These are phyloP conservation scores for Hypoxylon sp. DNA, from an alignment of 2,329 filamentous ascomycete genomes.

Conservation along the genomic window DNA sequence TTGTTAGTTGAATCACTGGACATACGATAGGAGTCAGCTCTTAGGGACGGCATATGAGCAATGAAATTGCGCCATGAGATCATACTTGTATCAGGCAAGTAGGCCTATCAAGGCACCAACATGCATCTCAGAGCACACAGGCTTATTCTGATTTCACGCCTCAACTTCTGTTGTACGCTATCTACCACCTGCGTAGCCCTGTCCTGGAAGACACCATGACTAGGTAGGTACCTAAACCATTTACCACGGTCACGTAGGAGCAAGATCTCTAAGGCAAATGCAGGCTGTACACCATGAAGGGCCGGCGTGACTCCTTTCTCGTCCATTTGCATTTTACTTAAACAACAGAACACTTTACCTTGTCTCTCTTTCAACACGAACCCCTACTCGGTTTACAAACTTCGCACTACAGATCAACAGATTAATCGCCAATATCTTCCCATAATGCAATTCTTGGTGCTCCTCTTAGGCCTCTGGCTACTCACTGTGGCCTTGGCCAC, in stretches of 20 bases:
- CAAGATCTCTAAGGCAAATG: not conserved
- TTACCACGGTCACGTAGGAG: not conserved
- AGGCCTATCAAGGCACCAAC: not conserved
- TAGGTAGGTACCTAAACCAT: not conserved
- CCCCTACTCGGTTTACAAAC: not conserved
- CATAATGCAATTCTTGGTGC: constrained; percentile 2
- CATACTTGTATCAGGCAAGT: not conserved
- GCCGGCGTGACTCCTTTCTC: not conserved
- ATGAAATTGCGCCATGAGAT: not conserved
- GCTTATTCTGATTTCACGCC: not conserved
- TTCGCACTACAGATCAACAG: not conserved
- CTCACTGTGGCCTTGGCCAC: not conserved
- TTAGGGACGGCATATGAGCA: not conserved
- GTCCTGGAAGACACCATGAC: not conserved
- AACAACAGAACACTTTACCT: not conserved
- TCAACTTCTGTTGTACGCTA: not conserved
- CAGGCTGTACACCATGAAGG: not conserved
- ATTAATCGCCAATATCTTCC: not conserved
- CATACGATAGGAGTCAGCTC: not conserved
- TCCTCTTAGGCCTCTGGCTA: not conserved
- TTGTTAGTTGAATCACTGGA: not conserved
- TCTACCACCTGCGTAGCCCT: not conserved
- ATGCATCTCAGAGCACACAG: not conserved
- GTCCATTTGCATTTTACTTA: not conserved
- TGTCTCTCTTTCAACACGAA: not conserved